Conservation (phyloP, 2,329 filamentous ascomycete genomes). For the Aspergillus brasiliensis region DNA sequence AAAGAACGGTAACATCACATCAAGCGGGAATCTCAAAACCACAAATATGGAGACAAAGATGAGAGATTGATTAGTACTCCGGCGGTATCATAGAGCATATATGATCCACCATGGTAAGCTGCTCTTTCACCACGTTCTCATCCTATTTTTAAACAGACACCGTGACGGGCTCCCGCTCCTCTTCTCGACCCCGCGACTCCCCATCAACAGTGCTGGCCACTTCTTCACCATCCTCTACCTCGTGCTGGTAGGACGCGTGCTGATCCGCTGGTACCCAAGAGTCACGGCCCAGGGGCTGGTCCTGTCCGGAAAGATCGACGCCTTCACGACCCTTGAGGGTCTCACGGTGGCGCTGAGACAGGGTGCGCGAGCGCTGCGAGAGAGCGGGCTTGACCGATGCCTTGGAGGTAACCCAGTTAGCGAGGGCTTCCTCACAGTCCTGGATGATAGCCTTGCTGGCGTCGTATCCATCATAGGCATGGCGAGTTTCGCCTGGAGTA, state of each 20-base stretch:
- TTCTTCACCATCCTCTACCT: constrained; percentile 45
- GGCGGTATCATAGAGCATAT: not conserved
- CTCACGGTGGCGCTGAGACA: constrained; percentile 80
- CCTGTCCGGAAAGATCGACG: constrained; percentile 80
- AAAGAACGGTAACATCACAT: constrained; percentile 11
- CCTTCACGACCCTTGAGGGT: constrained; percentile 68
- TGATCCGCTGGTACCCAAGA: constrained; percentile 77
- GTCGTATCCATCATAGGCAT: constrained; percentile 96
- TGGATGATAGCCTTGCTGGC: constrained; percentile 98
- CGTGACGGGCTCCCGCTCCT: constrained; percentile 36
- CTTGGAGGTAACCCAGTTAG: constrained; percentile 93
- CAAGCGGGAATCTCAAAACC: constrained; percentile 16
- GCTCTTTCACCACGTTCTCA: not conserved
- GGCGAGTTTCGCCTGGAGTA: constrained; percentile 92
- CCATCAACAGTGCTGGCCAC: constrained; percentile 35
- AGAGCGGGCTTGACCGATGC: constrained; percentile 86
- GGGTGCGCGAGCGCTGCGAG: constrained; percentile 80
- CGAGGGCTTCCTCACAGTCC: constrained; percentile 95
- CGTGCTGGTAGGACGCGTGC: constrained; percentile 48
- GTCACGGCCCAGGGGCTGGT: constrained; percentile 73
- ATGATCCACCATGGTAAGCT: not conserved
- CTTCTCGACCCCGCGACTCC: constrained; percentile 39
- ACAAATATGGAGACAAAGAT: constrained; percentile 8
- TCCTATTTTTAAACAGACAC: constrained; percentile 15
- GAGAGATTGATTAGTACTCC: constrained; percentile 8